These are phyloP conservation scores for Chlorokybus atmophyticus DNA, from an alignment of 139 green algal species.

Conservation along the genomic window DNA sequence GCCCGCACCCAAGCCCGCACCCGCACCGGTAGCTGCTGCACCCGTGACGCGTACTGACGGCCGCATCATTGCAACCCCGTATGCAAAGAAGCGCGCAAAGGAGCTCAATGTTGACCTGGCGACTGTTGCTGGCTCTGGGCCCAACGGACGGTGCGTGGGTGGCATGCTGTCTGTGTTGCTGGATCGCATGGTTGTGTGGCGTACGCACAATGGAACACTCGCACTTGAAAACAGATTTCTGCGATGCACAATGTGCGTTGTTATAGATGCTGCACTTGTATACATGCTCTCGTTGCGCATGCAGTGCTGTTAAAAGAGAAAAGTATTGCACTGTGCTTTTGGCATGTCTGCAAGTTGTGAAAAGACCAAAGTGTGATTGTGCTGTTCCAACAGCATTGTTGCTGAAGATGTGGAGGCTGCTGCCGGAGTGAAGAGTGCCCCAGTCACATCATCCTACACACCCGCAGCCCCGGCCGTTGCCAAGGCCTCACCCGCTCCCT, in stretches of 20 bases:
- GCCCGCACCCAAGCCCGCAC: slow-evolving; percentile 11
- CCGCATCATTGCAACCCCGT: slow-evolving; percentile 87
- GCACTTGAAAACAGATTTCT: too few species aligned
- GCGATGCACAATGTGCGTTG: too few species aligned
- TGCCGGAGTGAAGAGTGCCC: background rate
- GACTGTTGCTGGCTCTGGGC: slow-evolving; percentile 65
- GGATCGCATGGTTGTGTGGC: too few species aligned
- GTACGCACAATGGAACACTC: too few species aligned
- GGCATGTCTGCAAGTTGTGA: too few species aligned
- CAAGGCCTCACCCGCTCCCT: slow-evolving; percentile 24
- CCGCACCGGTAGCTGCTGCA: slow-evolving; percentile 24
- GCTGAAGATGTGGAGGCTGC: background rate
- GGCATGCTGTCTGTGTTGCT: too few species aligned
- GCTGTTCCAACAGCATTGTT: too few species aligned
- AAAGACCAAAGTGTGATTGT: too few species aligned
- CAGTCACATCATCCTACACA: background rate
- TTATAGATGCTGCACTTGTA: too few species aligned
- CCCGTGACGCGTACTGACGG: slow-evolving; percentile 23
- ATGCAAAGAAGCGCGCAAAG: slow-evolving; percentile 96
- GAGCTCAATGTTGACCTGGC: slow-evolving; percentile 78
- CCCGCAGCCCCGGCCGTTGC: slow-evolving; percentile 25
- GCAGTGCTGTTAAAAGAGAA: too few species aligned
- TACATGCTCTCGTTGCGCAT: too few species aligned
- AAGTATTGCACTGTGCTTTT: too few species aligned
- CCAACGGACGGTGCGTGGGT: slow-evolving; percentile 65